phyloP scores from a whole-genome alignment of 768 basidiomycete genomes.

The Tylopilus subfusipes region DNA sequence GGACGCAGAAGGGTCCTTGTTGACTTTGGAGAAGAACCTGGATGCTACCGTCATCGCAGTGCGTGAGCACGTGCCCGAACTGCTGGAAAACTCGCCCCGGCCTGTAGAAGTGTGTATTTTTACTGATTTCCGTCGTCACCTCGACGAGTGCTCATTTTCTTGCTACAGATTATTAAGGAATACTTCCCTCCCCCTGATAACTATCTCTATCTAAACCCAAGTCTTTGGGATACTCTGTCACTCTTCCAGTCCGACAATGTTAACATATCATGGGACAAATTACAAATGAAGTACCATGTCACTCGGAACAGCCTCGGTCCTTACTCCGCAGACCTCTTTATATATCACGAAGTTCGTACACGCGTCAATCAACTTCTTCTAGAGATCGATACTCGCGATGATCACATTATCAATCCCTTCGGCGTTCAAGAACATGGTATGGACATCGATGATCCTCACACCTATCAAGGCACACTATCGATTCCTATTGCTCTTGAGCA shows the following conservation, averaged over 20 bases:
- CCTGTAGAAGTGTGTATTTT: constrained; percentile 56
- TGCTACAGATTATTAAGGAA: constrained; percentile 50
- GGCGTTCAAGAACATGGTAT: constrained; percentile 21
- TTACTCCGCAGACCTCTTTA: constrained; percentile 70
- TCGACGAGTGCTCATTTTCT: background rate
- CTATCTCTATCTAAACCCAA: constrained; percentile 56
- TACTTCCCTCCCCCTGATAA: constrained; percentile 50
- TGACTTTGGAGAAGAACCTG: constrained; percentile 63
- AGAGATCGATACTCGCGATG: constrained; percentile 23
- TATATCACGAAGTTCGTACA: constrained; percentile 57
- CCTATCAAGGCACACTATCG: constrained; percentile 8
- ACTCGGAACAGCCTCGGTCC: constrained; percentile 66
- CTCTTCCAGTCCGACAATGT: constrained; percentile 35
- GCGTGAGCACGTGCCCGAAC: constrained; percentile 62
- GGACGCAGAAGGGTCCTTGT: constrained; percentile 60
- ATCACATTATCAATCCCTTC: constrained; percentile 16
- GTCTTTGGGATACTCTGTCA: constrained; percentile 51
- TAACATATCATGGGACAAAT: constrained; percentile 54
- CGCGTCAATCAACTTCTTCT: constrained; percentile 42
- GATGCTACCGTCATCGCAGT: constrained; percentile 76
- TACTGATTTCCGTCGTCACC: background rate
- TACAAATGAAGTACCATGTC: constrained; percentile 59
- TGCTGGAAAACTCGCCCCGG: constrained; percentile 56
- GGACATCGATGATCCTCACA: constrained; percentile 27
- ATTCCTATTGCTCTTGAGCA: constrained; percentile 45